A percentile compares a stretch with the other conserved stretches of the same genome.
These are phyloP conservation scores for Phytopythium ostracodes DNA, from an alignment of 352 stramenopile genomes.

Conservation along the genomic window DNA sequence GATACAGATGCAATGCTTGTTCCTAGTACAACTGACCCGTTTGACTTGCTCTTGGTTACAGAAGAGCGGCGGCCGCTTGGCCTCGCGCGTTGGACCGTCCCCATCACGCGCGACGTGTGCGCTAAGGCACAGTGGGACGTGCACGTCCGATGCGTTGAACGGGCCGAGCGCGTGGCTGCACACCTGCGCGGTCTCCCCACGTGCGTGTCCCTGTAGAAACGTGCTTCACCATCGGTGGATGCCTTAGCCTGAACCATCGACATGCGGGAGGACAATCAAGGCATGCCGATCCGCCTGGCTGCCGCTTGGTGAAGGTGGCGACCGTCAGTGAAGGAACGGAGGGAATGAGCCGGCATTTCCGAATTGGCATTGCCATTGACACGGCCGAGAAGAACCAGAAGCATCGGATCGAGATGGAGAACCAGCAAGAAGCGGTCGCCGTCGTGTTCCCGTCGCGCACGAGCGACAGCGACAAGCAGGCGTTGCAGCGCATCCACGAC, in stretches of 20 bases:
- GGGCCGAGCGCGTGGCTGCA: neutral
- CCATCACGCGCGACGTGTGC: neutral
- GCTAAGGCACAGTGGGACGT: slow-evolving; percentile 5
- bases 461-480: slow-evolving; percentile 3
- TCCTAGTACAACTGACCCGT: too few species aligned
- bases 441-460: slow-evolving; percentile 6
- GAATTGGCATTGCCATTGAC: neutral
- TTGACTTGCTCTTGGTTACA: neutral
- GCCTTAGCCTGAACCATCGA: neutral
- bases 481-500: slow-evolving; percentile 7
- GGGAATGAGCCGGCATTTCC: neutral
- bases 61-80: neutral
- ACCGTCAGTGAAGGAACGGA: neutral
- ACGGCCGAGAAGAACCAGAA: neutral
- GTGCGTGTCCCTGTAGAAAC: neutral
- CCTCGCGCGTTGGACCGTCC: neutral
- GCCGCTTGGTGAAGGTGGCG: neutral
- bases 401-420: neutral
- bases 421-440: slow-evolving; percentile 2
- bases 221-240: neutral
- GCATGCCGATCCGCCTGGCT: slow-evolving; percentile 1
- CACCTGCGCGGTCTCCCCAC: neutral
- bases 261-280: slow-evolving; percentile 1
- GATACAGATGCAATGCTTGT: too few species aligned
- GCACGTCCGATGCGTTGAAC: neutral